Conservation (phyloP, 2,329 filamentous ascomycete genomes). For the Alternaria tenuissima region DNA sequence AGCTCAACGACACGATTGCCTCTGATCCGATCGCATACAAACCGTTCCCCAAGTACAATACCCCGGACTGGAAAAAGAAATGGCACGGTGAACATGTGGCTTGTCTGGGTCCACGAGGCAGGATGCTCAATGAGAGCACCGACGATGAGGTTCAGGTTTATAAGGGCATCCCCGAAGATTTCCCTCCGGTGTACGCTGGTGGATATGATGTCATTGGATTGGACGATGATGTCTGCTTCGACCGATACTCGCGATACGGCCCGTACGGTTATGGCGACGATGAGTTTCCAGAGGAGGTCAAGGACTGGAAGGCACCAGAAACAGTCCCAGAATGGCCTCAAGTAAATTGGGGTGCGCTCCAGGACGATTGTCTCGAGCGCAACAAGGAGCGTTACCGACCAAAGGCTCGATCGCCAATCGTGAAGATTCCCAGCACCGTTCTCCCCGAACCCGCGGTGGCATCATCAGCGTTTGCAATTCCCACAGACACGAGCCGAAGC, state of each 20-base stretch:
- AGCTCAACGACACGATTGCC: constrained; percentile 33
- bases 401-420: constrained; percentile 50
- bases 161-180: constrained; percentile 59
- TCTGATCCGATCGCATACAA: constrained; percentile 66
- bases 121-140: constrained; percentile 61
- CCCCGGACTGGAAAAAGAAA: constrained; percentile 64
- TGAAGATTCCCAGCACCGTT: constrained; percentile 39
- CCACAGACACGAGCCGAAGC: constrained; percentile 37
- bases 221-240: constrained; percentile 68
- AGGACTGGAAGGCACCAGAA: constrained; percentile 50
- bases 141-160: constrained; percentile 73
- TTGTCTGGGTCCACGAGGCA: constrained; percentile 68
- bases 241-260: constrained; percentile 61
- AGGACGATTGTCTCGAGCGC: constrained; percentile 69
- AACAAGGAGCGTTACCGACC: constrained; percentile 70
- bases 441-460: constrained; percentile 37
- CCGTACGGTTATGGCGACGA: constrained; percentile 67
- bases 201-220: constrained; percentile 51
- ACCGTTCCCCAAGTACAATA: constrained; percentile 77
- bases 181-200: constrained; percentile 49
- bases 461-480: constrained; percentile 41
- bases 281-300: constrained; percentile 58
- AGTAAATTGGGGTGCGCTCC: constrained; percentile 75
- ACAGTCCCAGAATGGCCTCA: constrained; percentile 65
- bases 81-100: constrained; percentile 67